Conservation (phyloP, 352 stramenopile species). For the Thraustochytrium striatum region DNA sequence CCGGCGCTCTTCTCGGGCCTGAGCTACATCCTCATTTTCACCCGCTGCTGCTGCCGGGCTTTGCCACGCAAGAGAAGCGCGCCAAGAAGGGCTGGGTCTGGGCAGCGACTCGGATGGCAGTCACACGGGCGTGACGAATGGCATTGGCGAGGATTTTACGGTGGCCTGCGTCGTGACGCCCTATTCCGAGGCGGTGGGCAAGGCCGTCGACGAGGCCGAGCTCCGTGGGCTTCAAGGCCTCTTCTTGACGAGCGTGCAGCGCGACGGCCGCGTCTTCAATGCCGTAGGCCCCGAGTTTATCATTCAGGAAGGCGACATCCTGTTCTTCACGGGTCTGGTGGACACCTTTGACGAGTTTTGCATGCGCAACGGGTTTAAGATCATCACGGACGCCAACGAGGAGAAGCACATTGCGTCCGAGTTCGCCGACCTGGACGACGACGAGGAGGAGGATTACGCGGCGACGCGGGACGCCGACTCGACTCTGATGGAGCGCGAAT, state of each 20-base stretch:
- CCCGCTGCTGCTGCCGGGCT: conserved; percentile 59
- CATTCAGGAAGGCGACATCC: conserved; percentile 60
- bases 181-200: conserved; percentile 59
- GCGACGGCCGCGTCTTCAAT: conserved; percentile 61
- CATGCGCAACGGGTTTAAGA: conserved; percentile 61
- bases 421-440: neutral
- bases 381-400: conserved; percentile 61
- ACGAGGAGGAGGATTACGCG: neutral
- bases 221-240: conserved; percentile 63
- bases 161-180: conserved; percentile 52
- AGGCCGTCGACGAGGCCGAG: conserved; percentile 62
- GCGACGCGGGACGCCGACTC: neutral
- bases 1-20: conserved; percentile 61
- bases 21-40: conserved; percentile 61
- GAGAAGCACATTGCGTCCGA: neutral
- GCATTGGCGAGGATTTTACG: conserved; percentile 16
- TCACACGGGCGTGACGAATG: neutral
- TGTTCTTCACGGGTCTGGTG: conserved; percentile 65
- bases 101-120: neutral
- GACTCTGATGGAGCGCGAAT: neutral
- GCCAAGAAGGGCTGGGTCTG: conserved; percentile 2
- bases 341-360: conserved; percentile 64
- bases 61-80: conserved; percentile 20
- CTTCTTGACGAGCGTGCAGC: conserved; percentile 64
- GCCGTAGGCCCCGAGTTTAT: conserved; percentile 66